These are phyloP conservation scores for Epipyxis sp. DNA, from an alignment of 108 stramenopile species.

Conservation along the genomic window DNA sequence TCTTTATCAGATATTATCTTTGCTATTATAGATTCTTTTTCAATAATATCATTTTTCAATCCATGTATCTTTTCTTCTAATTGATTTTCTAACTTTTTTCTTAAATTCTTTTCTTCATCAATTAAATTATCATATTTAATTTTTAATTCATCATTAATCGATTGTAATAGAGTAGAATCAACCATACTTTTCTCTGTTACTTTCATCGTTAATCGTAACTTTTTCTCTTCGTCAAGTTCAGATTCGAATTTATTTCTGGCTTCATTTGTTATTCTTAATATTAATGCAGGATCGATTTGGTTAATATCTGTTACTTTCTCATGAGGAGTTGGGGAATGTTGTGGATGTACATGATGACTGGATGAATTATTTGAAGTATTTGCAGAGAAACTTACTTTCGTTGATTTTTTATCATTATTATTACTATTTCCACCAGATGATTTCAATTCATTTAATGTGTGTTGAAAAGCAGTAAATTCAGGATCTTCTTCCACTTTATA, in stretches of 20 bases:
- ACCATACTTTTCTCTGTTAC: neutral
- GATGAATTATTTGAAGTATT: no score
- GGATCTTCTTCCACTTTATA: conserved; percentile 6
- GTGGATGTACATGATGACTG: no score
- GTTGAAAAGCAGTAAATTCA: neutral
- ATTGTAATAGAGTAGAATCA: neutral
- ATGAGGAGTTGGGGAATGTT: no score
- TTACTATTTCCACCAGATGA: no score
- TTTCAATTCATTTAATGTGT: conserved; percentile 2
- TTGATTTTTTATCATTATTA: neutral
- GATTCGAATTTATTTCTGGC: neutral
- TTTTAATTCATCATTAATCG: neutral
- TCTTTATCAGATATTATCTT: neutral
- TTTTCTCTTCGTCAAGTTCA: neutral
- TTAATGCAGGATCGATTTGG: neutral
- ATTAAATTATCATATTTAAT: neutral
- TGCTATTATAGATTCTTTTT: conserved; percentile 10
- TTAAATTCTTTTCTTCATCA: neutral
- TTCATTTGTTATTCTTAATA: neutral
- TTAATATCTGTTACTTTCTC: neutral
- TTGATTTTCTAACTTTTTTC: neutral
- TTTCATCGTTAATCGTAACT: neutral
- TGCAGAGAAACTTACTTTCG: neutral
- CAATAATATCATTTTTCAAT: neutral
- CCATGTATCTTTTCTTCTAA: conserved; percentile 1